Evolutionary conservation across 768 basidiomycete genomes (phyloP).

Genomic region (Mycena rosella): DNA sequence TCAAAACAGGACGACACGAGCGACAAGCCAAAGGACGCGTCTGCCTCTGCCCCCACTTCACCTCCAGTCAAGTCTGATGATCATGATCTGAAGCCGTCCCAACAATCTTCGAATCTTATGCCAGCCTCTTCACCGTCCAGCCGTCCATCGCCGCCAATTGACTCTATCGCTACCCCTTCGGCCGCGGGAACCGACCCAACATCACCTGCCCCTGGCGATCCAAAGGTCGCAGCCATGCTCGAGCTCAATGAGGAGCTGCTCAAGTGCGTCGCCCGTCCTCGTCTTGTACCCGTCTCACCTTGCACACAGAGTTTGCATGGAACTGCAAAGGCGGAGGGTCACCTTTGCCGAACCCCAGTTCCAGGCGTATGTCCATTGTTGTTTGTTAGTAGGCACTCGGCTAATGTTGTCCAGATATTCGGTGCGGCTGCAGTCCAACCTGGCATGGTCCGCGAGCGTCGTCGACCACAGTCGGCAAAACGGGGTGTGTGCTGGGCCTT

Average conservation of each 20-base stretch:
- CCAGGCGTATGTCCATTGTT: constrained; percentile 62
- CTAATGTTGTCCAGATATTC: constrained; percentile 61
- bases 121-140: constrained; percentile 37
- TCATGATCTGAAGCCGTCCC: constrained; percentile 39
- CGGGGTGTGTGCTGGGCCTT: constrained; percentile 53
- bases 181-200: constrained; percentile 43
- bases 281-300: constrained; percentile 16
- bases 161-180: constrained; percentile 42
- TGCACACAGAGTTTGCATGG: constrained; percentile 66
- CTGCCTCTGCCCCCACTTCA: constrained; percentile 36
- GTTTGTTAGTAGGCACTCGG: not conserved
- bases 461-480: constrained; percentile 65
- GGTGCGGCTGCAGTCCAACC: constrained; percentile 74
- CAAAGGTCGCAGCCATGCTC: constrained; percentile 72
- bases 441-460: constrained; percentile 78
- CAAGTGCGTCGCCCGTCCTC: constrained; percentile 58
- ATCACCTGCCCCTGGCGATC: constrained; percentile 49
- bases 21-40: constrained; percentile 20
- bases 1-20: constrained; percentile 33
- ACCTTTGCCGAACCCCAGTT: constrained; percentile 62
- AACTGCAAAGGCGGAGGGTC: constrained; percentile 69
- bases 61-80: constrained; percentile 33
- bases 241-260: constrained; percentile 79
- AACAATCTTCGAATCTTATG: constrained; percentile 37
- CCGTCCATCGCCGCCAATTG: constrained; percentile 35